Base-by-base conservation (phyloP, 139 green algal species). In the Asterochloris sp. region DNA sequence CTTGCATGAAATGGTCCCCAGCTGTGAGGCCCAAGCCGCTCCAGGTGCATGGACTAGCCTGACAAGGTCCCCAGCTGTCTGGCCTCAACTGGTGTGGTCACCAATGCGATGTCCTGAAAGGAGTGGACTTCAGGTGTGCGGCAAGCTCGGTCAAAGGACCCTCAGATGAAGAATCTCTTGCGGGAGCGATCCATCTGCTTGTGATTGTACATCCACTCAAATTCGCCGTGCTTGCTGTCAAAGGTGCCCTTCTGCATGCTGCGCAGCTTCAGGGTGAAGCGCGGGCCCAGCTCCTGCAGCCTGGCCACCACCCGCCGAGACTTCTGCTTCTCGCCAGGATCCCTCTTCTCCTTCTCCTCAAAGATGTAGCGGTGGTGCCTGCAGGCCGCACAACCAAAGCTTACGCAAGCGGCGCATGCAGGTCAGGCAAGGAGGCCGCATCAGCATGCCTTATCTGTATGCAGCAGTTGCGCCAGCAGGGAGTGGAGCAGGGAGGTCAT, bases 201-300 rank as follows among this genome's bases (percentile, higher is more conserved):
- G 76, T 92, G 87, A 79, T 94, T 98, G 79, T 92, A 87, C 71
- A 97, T 79, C 92, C 93, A 99, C 83, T 99, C 97, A 87, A 96
- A 99, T 88, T 99, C 97, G 21, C 96, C 97, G n/a, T 88, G 85
- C 85, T 95, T 97, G 64, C 82, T 92, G 87, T 99, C 93, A 84
- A 99, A 98, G 6, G 96, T 98, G 79, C 97, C 96, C 84, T 95
- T 94, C 90, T 99, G 96, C 83, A 99, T 62, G 79, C 84, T 94
- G 69, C 89, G 78, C 83, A 99, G 90, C 87, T 94, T 94, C 62
- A 99, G 90, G 4, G 97, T 99, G 89, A 99, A 99, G 29, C 97
- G 92, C 0, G 97, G 97, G 0, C 97, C 97, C 69, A 98, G 88
- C 87, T 99, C 97, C 92, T 99, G 95, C 85, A 97, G 86, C 38